Percentiles rank a stretch among this genome's conserved stretches.
These are phyloP conservation scores for Lentinula edodes DNA, from an alignment of 768 basidiomycete genomes.

Conservation along the genomic window DNA sequence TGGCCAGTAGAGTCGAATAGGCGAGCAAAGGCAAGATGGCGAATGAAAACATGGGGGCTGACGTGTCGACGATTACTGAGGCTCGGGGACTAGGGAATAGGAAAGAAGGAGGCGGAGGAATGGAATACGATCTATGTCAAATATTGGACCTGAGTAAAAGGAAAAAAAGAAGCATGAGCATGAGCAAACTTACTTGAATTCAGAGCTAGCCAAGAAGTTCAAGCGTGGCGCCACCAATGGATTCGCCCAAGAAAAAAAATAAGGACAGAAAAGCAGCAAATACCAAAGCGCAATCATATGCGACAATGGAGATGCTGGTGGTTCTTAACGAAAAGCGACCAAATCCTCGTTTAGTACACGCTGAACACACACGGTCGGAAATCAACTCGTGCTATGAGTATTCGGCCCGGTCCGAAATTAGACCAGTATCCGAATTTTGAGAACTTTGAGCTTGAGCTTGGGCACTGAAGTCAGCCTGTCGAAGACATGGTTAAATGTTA, in stretches of 20 bases:
- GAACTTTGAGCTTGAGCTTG: too few relatives aligned
- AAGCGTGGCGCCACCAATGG: background rate
- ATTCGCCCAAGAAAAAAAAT: background rate
- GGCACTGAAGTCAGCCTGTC: too few relatives aligned
- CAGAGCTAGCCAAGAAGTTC: background rate
- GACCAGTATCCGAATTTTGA: too few relatives aligned
- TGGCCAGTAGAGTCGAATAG: background rate
- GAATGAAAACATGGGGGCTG: background rate
- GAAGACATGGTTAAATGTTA: too few relatives aligned
- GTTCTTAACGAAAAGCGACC: background rate
- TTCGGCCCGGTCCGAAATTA: background rate
- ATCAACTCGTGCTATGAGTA: background rate
- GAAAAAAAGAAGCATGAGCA: background rate
- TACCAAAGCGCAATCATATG: conserved; percentile 1
- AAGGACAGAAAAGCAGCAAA: background rate
- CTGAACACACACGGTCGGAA: background rate
- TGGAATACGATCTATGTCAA: background rate
- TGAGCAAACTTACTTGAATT: background rate
- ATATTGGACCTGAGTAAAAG: background rate
- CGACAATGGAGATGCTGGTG: background rate
- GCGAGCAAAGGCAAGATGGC: conserved; percentile 1
- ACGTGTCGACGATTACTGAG: background rate
- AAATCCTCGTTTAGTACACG: background rate
- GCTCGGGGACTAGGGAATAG: background rate
- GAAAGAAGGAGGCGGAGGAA: conserved; percentile 1